A percentile compares a stretch with the other conserved stretches of the same genome.
Evolutionary conservation across 768 basidiomycete species (phyloP).

Genomic region (Pisolithus tinctorius): DNA sequence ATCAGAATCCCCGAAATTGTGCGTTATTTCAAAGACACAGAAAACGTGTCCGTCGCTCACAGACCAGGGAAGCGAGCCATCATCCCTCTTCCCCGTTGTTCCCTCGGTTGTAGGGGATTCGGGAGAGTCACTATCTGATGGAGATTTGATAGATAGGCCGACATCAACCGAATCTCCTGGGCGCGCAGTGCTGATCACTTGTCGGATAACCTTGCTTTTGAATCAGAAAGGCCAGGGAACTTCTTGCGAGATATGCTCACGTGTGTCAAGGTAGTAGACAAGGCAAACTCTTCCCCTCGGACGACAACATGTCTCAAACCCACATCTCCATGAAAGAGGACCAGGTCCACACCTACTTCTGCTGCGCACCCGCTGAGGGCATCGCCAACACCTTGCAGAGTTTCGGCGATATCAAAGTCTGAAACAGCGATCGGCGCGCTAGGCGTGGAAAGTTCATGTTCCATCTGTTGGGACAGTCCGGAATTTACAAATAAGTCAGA

Average conservation of each 20-base stretch:
- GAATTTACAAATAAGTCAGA: conserved; percentile 26
- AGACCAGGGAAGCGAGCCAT: conserved; percentile 19
- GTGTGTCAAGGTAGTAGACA: conserved; percentile 76
- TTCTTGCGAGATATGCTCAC: conserved; percentile 43
- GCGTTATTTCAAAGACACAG: conserved; percentile 54
- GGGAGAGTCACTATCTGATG: conserved; percentile 13
- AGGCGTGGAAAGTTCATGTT: conserved; percentile 12
- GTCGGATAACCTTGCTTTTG: conserved; percentile 64
- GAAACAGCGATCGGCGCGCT: conserved; percentile 22
- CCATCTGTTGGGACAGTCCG: conserved; percentile 12
- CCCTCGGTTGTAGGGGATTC: conserved; percentile 21
- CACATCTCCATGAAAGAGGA: conserved; percentile 85
- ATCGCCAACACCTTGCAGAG: conserved; percentile 86
- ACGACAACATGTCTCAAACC: conserved; percentile 84
- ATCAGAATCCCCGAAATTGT: conserved; percentile 33
- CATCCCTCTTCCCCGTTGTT: conserved; percentile 15
- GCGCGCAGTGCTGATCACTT: conserved; percentile 64
- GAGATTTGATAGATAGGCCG: conserved; percentile 56
- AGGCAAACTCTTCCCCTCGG: conserved; percentile 75
- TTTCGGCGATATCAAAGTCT: conserved; percentile 90
- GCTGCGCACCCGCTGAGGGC: conserved; percentile 79
- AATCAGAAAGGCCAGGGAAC: conserved; percentile 11
- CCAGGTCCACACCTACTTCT: conserved; percentile 81
- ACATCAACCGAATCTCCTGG: conserved; percentile 81
- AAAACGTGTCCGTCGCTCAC: conserved; percentile 35